Evolutionary conservation across 768 basidiomycete genomes (phyloP), one percentile per base, ranked within the genome.

Genomic region (Tricholoma furcatifolium): DNA sequence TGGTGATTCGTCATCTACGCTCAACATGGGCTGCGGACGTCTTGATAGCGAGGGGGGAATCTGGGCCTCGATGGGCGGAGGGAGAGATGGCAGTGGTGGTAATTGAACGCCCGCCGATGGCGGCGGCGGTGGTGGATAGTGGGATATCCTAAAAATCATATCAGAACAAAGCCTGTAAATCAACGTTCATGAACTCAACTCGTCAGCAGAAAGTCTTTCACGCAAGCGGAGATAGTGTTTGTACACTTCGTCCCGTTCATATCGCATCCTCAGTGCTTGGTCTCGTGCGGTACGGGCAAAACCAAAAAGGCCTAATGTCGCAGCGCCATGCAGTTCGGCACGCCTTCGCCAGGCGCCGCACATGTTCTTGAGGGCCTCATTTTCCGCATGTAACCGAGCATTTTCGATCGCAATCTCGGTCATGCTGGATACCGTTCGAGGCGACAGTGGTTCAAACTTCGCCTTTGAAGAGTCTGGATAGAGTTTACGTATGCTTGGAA

Each of bases 401-500:
- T 72, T 67, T 53, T 77, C 76, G 6, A 64, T 63, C 17, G 67
- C 56, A 12, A 67, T 47, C 30, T 62, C 64, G 11, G 53, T 55
- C 34, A 50, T 35, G 8, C 57, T 46, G 21, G 60, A 44, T 6
- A 58, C 40, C 2, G 60, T 48, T 27, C 57, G 54, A 14, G 58
- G 56, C 40, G 60, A 57, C 39, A 27, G 27, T 27, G 27, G 27
- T 27, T 54, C 43, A 3, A 30, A 40, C 24, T 52, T 45, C 27
- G 14, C 59, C 17, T 60, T 18, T 7, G 64, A 53, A 31, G 46
- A 43, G 38, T 82, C 82, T 50, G 85, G 67, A 55, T 74, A 79
- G 14, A 87, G 68, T 51, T 67, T 79, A 40, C 85, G 82, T 31
- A 88, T 74, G 49, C 79, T 73, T 12, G 85, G 82, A 1, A 76